Base-by-base conservation (phyloP, 345 rosid genomes). In the Nephelium lappaceum region DNA sequence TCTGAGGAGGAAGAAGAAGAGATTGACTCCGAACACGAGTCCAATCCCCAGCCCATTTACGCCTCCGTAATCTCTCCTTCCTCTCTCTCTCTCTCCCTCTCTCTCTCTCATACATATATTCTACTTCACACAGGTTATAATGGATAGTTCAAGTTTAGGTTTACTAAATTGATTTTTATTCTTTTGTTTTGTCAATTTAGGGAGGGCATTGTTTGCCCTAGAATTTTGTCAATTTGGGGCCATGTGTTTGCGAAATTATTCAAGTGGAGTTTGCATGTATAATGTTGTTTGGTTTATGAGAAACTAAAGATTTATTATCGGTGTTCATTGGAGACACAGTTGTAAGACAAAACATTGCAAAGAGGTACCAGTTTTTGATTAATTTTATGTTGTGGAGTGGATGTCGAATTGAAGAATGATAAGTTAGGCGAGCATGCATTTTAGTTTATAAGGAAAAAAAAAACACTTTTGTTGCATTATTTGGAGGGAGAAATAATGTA, bases 11-110 rank as follows among this genome's bases (percentile, higher is more conserved):
- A 92, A 82, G 98, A 90, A 57, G 93, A 91, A 74, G 98, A 93
- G 86, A 79, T 94, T 79, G 98, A 96, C 82, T 96, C 98, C 80
- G 98, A 94, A 77, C 99, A 94, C 70, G 99, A 96, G 76, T 96
- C 98, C 67, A 96, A 91, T 69, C 98, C 94, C 75, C 98, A 93
- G 62, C 97, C 99, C 4, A 83, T 83, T 61, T 93, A 91, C 80
- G 92, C 87, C 47, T 94, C 97, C 14, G 99, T 96, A 90, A 19
- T 16, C 66, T 67, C 67, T 78, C 72, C 31, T n/a, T 45, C 69
- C 58, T 64, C 41, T 24, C 19, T 3, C 36, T n/a, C 53, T 72
- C 58, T 64, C 41, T 24, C 19, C 2, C 36, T 16, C 0, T 31
- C 53, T 6, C 62, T 18, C 12, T 45, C 51, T 2, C 51, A 11